Conservation (phyloP, 2,329 filamentous ascomycete species). For the Pyrenochaeta sp. region DNA sequence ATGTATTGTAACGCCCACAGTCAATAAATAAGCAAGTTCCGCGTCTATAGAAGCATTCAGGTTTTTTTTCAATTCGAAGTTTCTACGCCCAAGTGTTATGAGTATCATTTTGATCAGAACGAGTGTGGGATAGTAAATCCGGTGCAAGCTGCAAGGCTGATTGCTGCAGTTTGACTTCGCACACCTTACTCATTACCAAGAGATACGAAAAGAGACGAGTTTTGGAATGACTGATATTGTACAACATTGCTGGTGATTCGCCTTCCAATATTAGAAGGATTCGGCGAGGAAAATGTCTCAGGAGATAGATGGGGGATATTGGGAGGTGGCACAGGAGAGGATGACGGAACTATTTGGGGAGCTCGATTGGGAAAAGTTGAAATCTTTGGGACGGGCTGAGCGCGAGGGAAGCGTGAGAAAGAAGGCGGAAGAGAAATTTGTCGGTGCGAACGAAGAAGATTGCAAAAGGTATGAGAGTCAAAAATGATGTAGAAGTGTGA, state of each 20-base stretch:
- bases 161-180: constrained; percentile 13
- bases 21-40: no score
- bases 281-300: neutral
- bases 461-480: neutral
- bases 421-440: constrained; percentile 6
- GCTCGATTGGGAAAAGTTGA: constrained; percentile 9
- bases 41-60: no score
- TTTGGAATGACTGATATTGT: no score
- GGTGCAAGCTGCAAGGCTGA: constrained; percentile 18
- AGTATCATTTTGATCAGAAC: no score
- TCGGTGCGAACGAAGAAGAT: neutral
- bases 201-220: neutral
- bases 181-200: neutral
- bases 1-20: no score
- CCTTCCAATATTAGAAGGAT: neutral
- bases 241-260: neutral
- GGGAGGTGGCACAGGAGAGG: neutral
- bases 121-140: no score
- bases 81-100: no score
- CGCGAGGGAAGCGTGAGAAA: neutral
- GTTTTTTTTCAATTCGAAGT: no score
- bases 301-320: neutral
- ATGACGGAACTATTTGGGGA: constrained; percentile 5
- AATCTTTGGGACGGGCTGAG: neutral
- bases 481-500: neutral